Conservation (phyloP, 2,329 filamentous ascomycete genomes). For the Teratosphaeriaceae sp. region DNA sequence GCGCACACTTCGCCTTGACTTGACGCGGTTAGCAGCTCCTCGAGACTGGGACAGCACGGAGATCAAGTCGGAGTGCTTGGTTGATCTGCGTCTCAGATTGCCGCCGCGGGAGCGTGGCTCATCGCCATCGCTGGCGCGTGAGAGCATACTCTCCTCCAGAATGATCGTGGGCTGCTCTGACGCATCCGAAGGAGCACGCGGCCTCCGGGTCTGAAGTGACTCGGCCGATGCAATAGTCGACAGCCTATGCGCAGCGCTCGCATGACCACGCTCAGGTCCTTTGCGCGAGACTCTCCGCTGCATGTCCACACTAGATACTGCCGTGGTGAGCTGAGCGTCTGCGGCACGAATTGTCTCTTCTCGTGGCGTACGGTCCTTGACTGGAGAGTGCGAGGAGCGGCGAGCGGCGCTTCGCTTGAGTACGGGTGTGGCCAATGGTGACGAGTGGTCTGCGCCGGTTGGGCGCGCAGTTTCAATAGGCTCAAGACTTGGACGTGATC, state of each 20-base stretch:
- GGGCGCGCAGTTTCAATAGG: conserved; percentile 8
- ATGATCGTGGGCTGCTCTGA: conserved; percentile 25
- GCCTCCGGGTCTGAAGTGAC: conserved; percentile 36
- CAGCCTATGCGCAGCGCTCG: conserved; percentile 48
- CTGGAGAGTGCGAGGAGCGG: conserved; percentile 35
- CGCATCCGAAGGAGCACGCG: conserved; percentile 25
- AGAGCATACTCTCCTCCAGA: conserved; percentile 19
- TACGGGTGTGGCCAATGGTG: conserved; percentile 17
- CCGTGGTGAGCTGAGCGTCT: neutral
- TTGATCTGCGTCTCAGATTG: conserved; percentile 66
- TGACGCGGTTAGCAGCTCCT: conserved; percentile 60
- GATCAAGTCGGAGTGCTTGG: conserved; percentile 88
- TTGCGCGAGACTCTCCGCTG: conserved; percentile 3
- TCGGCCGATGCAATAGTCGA: conserved; percentile 55
- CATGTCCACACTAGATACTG: conserved; percentile 1
- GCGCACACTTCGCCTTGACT: conserved; percentile 71
- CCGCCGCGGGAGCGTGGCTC: conserved; percentile 29
- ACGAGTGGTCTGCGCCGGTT: conserved; percentile 3
- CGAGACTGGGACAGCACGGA: conserved; percentile 75
- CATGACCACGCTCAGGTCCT: conserved; percentile 18
- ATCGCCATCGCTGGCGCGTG: conserved; percentile 24
- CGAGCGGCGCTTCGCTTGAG: conserved; percentile 30
- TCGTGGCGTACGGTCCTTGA: conserved; percentile 27
- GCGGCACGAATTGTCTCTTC: conserved; percentile 5
- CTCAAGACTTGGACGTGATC: conserved; percentile 16